Conservation (phyloP, 2,329 filamentous ascomycete species). For the Pseudogymnoascus sp. region DNA sequence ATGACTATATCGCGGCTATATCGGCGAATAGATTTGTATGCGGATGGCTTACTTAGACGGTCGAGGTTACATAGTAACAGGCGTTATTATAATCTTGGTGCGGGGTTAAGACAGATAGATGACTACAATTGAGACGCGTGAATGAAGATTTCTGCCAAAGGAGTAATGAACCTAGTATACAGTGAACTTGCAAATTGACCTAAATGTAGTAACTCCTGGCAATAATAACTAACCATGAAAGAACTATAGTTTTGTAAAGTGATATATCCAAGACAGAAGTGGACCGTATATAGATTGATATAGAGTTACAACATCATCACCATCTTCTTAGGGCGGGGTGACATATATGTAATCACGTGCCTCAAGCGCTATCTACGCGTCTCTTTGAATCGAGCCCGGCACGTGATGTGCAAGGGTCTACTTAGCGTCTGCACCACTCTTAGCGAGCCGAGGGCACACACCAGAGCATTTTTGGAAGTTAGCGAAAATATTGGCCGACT, state of each 20-base stretch:
- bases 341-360: not conserved
- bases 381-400: not conserved
- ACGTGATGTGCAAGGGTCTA: not conserved
- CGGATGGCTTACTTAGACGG: not conserved
- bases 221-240: not conserved
- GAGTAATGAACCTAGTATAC: not conserved
- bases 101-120: not conserved
- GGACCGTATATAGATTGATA: not conserved
- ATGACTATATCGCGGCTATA: not conserved
- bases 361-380: not conserved
- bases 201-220: not conserved
- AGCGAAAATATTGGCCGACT: slow-evolving; percentile 7
- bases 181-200: not conserved
- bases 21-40: slow-evolving; percentile 1
- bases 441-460: slow-evolving; percentile 17
- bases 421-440: slow-evolving; percentile 14
- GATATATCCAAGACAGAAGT: not conserved
- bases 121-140: not conserved
- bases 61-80: slow-evolving; percentile 6
- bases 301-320: not conserved
- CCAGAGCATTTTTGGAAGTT: slow-evolving; percentile 9
- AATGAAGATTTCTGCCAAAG: not conserved
- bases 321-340: not conserved
- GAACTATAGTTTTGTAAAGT: not conserved
- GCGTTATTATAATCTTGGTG: slow-evolving; percentile 5